Evolutionary conservation across 768 basidiomycete genomes (phyloP).

Genomic region (Nidularia pulvinata): DNA sequence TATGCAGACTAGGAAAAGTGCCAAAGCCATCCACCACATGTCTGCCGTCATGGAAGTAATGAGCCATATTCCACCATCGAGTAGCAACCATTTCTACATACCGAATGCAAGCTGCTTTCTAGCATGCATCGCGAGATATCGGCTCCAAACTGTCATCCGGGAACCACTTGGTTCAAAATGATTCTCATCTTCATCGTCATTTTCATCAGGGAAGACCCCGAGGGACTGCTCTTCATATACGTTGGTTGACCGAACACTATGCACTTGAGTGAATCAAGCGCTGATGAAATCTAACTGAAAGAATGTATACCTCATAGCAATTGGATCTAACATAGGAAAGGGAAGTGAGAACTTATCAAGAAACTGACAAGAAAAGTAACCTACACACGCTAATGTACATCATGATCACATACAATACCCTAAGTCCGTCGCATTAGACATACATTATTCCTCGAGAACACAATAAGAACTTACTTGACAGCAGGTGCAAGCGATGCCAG

Average conservation of each 20-base stretch:
- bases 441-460: slow-evolving; percentile 1
- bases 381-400: slow-evolving; percentile 89
- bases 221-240: slow-evolving; percentile 94
- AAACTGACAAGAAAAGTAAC: slow-evolving; percentile 21
- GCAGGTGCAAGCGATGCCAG: slow-evolving; percentile 82
- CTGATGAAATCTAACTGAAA: background rate
- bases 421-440: slow-evolving; percentile 17
- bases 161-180: slow-evolving; percentile 41
- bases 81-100: slow-evolving; percentile 22
- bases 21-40: slow-evolving; percentile 94
- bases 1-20: slow-evolving; percentile 89
- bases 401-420: slow-evolving; percentile 89
- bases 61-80: background rate
- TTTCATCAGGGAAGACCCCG: slow-evolving; percentile 67
- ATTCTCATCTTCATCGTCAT: slow-evolving; percentile 47
- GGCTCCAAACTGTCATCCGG: slow-evolving; percentile 69
- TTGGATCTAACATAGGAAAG: slow-evolving; percentile 50
- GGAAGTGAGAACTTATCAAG: background rate
- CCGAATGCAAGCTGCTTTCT: slow-evolving; percentile 91
- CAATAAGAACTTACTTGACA: slow-evolving; percentile 61
- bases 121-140: slow-evolving; percentile 80
- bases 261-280: background rate
- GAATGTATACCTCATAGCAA: slow-evolving; percentile 68
- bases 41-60: slow-evolving; percentile 42
- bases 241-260: slow-evolving; percentile 87